These are phyloP conservation scores for Picea sitchensis DNA, from an alignment of 75 land plant species.

Conservation along the genomic window DNA sequence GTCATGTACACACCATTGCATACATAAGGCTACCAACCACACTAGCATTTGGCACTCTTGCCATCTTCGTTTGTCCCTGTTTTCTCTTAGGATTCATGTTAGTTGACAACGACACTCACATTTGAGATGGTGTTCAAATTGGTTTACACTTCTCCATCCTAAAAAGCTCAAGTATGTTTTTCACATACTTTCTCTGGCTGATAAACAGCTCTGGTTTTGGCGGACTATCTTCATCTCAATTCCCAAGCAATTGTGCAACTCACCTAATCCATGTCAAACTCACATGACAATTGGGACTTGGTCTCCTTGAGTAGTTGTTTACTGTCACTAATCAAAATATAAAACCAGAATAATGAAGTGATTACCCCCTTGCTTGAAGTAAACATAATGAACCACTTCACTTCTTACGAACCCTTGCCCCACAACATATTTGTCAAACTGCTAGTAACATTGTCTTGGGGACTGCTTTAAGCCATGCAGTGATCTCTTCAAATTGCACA, in stretches of 20 bases:
- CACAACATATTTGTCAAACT: not conserved
- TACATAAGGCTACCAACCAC: conserved; percentile 29
- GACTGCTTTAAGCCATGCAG: conserved; percentile 13
- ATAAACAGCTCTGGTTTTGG: not conserved
- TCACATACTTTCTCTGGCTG: not conserved
- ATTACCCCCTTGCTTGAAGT: not conserved
- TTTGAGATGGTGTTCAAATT: not conserved
- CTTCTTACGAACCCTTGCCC: not conserved
- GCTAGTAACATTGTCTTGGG: conserved; percentile 4
- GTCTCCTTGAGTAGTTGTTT: not conserved
- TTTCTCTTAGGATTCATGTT: not conserved
- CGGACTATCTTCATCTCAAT: not conserved
- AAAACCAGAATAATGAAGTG: not conserved
- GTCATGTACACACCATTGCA: conserved; percentile 23
- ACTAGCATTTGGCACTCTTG: conserved; percentile 4
- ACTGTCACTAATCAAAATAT: not conserved
- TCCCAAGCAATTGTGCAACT: not conserved
- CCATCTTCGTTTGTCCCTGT: not conserved
- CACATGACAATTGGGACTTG: not conserved
- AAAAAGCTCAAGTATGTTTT: not conserved
- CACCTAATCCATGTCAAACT: not conserved
- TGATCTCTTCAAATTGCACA: not conserved
- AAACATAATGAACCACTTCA: not conserved
- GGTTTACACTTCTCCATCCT: not conserved
- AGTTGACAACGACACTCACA: not conserved